Conservation (phyloP, 139 green algal genomes). For the Marvania coccoides region DNA sequence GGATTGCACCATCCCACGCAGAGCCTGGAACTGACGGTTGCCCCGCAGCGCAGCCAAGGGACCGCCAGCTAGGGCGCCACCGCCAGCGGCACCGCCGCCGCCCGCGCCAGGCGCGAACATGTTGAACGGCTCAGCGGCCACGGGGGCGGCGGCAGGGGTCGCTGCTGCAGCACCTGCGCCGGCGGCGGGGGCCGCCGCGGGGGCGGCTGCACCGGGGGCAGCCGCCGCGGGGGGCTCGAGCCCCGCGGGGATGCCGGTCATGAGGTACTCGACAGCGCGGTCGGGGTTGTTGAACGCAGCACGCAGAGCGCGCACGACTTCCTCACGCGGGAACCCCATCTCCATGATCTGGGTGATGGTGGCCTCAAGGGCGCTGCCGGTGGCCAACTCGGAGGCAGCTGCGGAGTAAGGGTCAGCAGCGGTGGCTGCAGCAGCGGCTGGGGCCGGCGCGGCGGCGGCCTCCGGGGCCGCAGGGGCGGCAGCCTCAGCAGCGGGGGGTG, state of each 20-base stretch:
- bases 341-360: conserved; percentile 75
- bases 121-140: conserved; percentile 72
- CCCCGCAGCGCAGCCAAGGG: conserved; percentile 72
- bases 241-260: conserved; percentile 79
- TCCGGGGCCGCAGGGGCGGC: conserved; percentile 13
- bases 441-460: neutral
- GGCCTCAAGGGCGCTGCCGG: conserved; percentile 55
- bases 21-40: conserved; percentile 77
- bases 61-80: conserved; percentile 19
- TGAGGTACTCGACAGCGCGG: conserved; percentile 97
- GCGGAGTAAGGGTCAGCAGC: conserved; percentile 24
- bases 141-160: neutral
- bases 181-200: conserved; percentile 7
- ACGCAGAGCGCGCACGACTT: conserved; percentile 79
- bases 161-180: conserved; percentile 10
- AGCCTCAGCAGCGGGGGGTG: conserved; percentile 15
- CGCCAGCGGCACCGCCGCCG: conserved; percentile 21
- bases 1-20: conserved; percentile 78
- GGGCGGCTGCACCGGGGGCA: conserved; percentile 1
- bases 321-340: conserved; percentile 84
- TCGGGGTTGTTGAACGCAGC: conserved; percentile 99
- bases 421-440: neutral
- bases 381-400: conserved; percentile 63
- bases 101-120: conserved; percentile 63
- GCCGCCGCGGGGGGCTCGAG: neutral